Conservation (phyloP, 192 early-diverging fungal species). For the Oehlia diaphana region DNA sequence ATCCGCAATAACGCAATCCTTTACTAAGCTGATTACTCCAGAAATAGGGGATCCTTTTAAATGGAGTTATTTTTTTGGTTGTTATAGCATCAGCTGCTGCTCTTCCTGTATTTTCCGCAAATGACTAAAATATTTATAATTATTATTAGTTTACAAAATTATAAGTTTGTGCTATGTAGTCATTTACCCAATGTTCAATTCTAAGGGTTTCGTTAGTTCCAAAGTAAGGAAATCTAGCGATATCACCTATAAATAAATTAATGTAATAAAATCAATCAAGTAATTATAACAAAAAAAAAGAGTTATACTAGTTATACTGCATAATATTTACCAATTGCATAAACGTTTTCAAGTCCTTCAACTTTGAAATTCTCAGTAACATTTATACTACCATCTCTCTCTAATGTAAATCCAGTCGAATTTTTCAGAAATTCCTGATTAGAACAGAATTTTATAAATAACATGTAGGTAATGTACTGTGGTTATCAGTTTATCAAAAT, state of each 20-base stretch:
- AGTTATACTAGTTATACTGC: not conserved
- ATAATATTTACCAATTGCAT: slow-evolving; percentile 42
- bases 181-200: slow-evolving; percentile 56
- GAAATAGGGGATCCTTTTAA: slow-evolving; percentile 56
- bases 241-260: slow-evolving; percentile 45
- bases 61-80: slow-evolving; percentile 31
- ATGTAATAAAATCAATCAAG: not conserved
- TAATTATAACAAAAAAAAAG: not conserved
- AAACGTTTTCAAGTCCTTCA: slow-evolving; percentile 43
- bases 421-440: slow-evolving; percentile 42
- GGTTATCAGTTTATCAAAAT: too few relatives aligned
- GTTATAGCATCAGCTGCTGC: slow-evolving; percentile 36
- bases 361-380: slow-evolving; percentile 49
- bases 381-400: slow-evolving; percentile 47
- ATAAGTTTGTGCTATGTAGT: not conserved
- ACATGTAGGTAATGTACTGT: not conserved
- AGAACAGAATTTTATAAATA: not conserved
- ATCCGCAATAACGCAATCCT: slow-evolving; percentile 55
- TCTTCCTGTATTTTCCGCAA: slow-evolving; percentile 44
- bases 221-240: slow-evolving; percentile 52
- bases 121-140: slow-evolving; percentile 21
- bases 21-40: slow-evolving; percentile 60
- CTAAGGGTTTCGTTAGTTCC: slow-evolving; percentile 44
- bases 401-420: slow-evolving; percentile 38
- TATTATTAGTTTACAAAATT: not conserved